Percentiles rank a stretch among this genome's conserved stretches.
Evolutionary conservation across 768 basidiomycete species (phyloP).

Genomic region (Butyriboletus loyo): DNA sequence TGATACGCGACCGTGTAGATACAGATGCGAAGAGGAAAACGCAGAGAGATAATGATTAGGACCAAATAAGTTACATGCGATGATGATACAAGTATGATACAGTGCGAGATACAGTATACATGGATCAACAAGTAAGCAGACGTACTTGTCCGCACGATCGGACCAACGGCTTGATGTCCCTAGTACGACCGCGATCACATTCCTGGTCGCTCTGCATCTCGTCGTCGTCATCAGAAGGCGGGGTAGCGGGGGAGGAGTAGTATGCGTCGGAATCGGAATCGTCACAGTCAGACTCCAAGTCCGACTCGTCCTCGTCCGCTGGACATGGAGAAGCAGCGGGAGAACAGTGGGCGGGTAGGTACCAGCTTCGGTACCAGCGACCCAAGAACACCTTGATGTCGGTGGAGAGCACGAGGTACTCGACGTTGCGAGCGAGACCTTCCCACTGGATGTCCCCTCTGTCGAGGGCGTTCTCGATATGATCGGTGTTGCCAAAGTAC

Average conservation of each 20-base stretch:
- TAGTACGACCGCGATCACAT: conserved; percentile 39
- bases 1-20: neutral
- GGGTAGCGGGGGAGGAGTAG: conserved; percentile 30
- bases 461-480: conserved; percentile 67
- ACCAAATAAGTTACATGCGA: no score
- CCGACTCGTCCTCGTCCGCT: conserved; percentile 36
- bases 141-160: conserved; percentile 28
- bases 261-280: conserved; percentile 18
- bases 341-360: conserved; percentile 37
- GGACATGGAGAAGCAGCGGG: conserved; percentile 23
- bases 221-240: conserved; percentile 36
- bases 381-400: conserved; percentile 78
- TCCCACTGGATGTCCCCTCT: conserved; percentile 79
- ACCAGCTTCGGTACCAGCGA: conserved; percentile 69
- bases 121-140: no score
- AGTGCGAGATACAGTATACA: no score
- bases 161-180: conserved; percentile 39
- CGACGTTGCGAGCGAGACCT: conserved; percentile 83
- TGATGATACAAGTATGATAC: no score
- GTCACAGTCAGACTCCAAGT: conserved; percentile 25
- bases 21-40: no score
- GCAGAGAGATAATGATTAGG: no score
- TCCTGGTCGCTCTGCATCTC: conserved; percentile 38
- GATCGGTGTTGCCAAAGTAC: conserved; percentile 70
- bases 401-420: conserved; percentile 75